Conservation (phyloP, 495 filamentous ascomycete species). For the Stereocaulon alpinum region DNA sequence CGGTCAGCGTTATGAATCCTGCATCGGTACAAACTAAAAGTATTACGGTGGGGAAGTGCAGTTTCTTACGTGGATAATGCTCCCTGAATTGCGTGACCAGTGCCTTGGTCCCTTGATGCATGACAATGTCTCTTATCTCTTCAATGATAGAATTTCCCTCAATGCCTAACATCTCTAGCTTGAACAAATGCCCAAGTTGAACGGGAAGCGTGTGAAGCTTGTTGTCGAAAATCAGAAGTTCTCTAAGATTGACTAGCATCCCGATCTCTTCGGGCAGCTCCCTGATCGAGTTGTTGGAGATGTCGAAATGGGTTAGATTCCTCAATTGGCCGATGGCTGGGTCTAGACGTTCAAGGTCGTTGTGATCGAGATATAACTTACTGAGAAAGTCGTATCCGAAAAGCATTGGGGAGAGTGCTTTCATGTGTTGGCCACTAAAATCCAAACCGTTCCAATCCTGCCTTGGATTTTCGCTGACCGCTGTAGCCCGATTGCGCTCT, state of each 20-base stretch:
- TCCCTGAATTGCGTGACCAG: constrained; percentile 76
- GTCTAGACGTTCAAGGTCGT: constrained; percentile 70
- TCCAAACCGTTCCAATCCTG: constrained; percentile 89
- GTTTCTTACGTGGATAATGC: constrained; percentile 61
- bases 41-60: background rate
- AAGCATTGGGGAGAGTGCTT: constrained; percentile 62
- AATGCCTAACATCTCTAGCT: constrained; percentile 79
- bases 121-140: constrained; percentile 60
- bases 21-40: background rate
- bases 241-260: constrained; percentile 82
- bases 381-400: constrained; percentile 82
- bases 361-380: constrained; percentile 83
- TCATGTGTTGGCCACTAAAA: constrained; percentile 85
- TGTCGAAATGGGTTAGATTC: constrained; percentile 67
- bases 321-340: constrained; percentile 69
- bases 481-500: constrained; percentile 48
- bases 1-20: background rate
- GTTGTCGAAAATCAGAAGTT: constrained; percentile 81
- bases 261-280: constrained; percentile 86
- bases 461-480: constrained; percentile 47
- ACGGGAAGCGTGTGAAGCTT: constrained; percentile 67
- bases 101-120: constrained; percentile 75
- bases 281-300: constrained; percentile 75
- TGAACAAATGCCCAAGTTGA: constrained; percentile 78
- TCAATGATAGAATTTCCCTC: constrained; percentile 80